Percentiles rank a stretch among this genome's conserved stretches.
Conservation (phyloP, 441 rosid species). For the Syzygium syzygioides region DNA sequence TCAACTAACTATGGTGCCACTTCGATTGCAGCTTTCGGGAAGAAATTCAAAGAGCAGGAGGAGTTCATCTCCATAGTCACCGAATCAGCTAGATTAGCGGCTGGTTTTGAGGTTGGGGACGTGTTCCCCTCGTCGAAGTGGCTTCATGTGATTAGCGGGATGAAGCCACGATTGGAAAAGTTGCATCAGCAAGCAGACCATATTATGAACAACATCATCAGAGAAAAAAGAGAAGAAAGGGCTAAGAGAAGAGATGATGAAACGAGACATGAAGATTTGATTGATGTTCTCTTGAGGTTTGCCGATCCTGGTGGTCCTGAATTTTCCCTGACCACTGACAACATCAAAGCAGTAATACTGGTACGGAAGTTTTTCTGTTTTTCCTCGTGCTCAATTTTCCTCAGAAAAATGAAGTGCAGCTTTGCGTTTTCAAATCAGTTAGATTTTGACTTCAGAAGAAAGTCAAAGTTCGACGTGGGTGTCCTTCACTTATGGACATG, state of each 20-base stretch:
- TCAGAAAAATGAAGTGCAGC: not conserved
- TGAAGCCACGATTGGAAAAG: not conserved
- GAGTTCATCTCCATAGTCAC: not conserved
- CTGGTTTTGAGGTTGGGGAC: constrained; percentile 18
- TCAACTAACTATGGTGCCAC: not conserved
- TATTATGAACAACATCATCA: constrained; percentile 14
- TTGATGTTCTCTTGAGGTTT: constrained; percentile 20
- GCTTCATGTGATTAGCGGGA: constrained; percentile 7
- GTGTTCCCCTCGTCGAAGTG: constrained; percentile 16
- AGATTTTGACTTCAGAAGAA: not conserved
- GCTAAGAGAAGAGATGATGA: not conserved
- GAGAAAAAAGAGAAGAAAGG: not conserved
- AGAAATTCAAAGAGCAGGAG: constrained; percentile 13
- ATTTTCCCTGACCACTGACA: constrained; percentile 6
- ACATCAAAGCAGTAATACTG: constrained; percentile 24
- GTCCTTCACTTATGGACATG: not conserved
- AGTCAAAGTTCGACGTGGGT: not conserved
- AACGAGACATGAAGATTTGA: constrained; percentile 9
- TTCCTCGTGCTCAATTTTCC: not conserved
- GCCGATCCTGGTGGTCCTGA: not conserved
- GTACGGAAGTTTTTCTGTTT: constrained; percentile 1
- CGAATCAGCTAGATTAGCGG: not conserved
- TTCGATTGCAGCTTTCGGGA: constrained; percentile 12
- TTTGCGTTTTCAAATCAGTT: not conserved
- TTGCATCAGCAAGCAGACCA: constrained; percentile 4